Percentiles rank a stretch among this genome's conserved stretches.
Evolutionary conservation across 257 asterid genomes (phyloP).

Genomic region (Solanum boliviense): DNA sequence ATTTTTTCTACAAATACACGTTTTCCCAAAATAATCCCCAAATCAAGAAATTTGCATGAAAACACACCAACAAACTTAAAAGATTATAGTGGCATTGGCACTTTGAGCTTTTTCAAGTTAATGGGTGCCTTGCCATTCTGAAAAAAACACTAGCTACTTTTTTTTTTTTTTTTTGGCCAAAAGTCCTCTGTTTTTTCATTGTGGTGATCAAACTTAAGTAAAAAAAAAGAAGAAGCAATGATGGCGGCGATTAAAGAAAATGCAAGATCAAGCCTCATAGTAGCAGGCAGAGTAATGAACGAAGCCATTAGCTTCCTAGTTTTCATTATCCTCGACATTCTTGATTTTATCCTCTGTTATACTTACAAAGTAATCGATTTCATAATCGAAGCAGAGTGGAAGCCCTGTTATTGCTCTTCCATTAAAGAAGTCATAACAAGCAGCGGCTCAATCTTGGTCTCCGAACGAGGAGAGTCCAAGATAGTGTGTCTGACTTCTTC

Average conservation of each 20-base stretch:
- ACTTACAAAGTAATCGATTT: slow-evolving; percentile 47
- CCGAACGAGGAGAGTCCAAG: slow-evolving; percentile 65
- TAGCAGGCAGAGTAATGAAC: slow-evolving; percentile 35
- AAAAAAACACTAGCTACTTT: not conserved
- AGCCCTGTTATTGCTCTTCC: slow-evolving; percentile 71
- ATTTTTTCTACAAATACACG: not conserved
- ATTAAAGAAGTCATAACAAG: slow-evolving; percentile 32
- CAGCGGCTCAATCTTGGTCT: slow-evolving; percentile 51
- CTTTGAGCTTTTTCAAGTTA: not conserved
- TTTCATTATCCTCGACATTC: slow-evolving; percentile 43
- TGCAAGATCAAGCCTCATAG: slow-evolving; percentile 5
- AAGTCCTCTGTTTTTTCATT: not conserved
- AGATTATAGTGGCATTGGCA: not conserved
- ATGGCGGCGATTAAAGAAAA: slow-evolving; percentile 8
- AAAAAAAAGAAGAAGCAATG: no score
- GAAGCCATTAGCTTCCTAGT: slow-evolving; percentile 42
- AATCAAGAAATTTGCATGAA: not conserved
- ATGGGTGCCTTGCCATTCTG: not conserved
- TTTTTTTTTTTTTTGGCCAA: not conserved
- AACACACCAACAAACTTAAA: not conserved
- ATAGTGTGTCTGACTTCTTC: slow-evolving; percentile 46
- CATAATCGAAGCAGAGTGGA: slow-evolving; percentile 75
- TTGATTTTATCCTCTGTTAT: slow-evolving; percentile 60
- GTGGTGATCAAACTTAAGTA: not conserved
- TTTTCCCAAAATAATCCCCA: slow-evolving; percentile 1